Percentiles rank a stretch among this genome's conserved stretches.
These are phyloP conservation scores for Cryptococcus sp. DNA, from an alignment of 1,284 basidiomycete genomes.

Conservation along the genomic window DNA sequence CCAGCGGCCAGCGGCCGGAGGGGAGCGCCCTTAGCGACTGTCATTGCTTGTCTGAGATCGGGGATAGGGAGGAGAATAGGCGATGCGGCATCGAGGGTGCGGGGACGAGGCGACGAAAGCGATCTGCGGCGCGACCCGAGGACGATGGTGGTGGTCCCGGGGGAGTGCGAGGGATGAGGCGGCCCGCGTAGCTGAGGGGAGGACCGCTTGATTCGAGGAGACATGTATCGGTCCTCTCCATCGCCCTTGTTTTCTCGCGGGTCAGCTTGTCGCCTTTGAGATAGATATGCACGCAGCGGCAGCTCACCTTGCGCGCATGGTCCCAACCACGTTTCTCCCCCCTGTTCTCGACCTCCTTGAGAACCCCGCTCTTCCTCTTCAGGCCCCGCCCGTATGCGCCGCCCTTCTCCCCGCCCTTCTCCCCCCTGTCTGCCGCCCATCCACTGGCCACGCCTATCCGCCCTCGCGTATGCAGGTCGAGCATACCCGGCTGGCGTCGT, in stretches of 20 bases:
- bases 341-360: slow-evolving; percentile 17
- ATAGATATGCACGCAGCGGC: too few relatives aligned
- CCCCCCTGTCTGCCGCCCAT: not conserved
- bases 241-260: not conserved
- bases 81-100: slow-evolving; percentile 8
- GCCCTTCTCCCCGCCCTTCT: not conserved
- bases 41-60: slow-evolving; percentile 17
- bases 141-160: slow-evolving; percentile 1
- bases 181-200: slow-evolving; percentile 1
- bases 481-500: slow-evolving; percentile 16
- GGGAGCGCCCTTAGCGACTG: too few relatives aligned
- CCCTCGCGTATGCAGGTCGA: not conserved
- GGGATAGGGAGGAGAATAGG: slow-evolving; percentile 13
- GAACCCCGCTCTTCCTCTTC: slow-evolving; percentile 5
- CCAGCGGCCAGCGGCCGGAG: too few relatives aligned
- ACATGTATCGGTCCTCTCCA: slow-evolving; percentile 1
- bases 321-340: slow-evolving; percentile 12
- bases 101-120: slow-evolving; percentile 18
- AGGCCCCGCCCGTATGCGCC: not conserved
- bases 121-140: slow-evolving; percentile 21
- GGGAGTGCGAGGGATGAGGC: not conserved
- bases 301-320: slow-evolving; percentile 9
- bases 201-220: not conserved
- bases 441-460: not conserved
- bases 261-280: too few relatives aligned